Evolutionary conservation across 352 stramenopile species (phyloP), one percentile per base, ranked within the genome.

Genomic region (Pythium coloratum): DNA sequence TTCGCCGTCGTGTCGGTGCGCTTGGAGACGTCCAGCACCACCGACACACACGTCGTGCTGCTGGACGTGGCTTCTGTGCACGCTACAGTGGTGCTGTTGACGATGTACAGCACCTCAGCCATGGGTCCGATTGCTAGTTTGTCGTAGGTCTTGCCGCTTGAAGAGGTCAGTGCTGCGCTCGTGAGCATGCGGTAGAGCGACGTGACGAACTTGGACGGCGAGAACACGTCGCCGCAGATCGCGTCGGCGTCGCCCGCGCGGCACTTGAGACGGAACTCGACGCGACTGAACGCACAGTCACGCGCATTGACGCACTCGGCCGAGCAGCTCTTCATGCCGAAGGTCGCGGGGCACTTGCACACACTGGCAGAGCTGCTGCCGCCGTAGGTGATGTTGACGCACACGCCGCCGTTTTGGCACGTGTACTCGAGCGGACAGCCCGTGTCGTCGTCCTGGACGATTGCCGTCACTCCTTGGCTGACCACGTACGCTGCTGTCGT

Each of bases 361-460:
- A 81, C 58, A 28, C 54, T 67, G 26, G 51, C 56, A 8, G 58
- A 63, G 38, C 58, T 64, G 28, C 7, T 62, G 40, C 30, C 59
- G 5, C 60, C 60, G 44, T 76, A 70, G 10, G 59, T 69, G 36
- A 58, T 30, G 61, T 79, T 79, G 3, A 77, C 50, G 58, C 84
- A 92, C 2, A 57, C 46, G 13, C 83, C 82, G 16, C 51, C 58
- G 44, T 89, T 88, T 32, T 75, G 33, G 30, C 84, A 92, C 13
- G 71, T 49, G 53, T 89, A 92, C 60, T 92, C 84, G 13, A 67
- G 73, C 18, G 57, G 53, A 58, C 84, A 92, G 12, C 84, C 84
- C 33, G 84, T 92, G 63, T 92, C 84, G 38, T 91, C 78, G 57
- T 92, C 84, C 47, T 80, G 60, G 8, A 90, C 62, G 14, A 90